Evolutionary conservation across 768 basidiomycete species (phyloP).

Genomic region (Coprinopsis strossmayeri): DNA sequence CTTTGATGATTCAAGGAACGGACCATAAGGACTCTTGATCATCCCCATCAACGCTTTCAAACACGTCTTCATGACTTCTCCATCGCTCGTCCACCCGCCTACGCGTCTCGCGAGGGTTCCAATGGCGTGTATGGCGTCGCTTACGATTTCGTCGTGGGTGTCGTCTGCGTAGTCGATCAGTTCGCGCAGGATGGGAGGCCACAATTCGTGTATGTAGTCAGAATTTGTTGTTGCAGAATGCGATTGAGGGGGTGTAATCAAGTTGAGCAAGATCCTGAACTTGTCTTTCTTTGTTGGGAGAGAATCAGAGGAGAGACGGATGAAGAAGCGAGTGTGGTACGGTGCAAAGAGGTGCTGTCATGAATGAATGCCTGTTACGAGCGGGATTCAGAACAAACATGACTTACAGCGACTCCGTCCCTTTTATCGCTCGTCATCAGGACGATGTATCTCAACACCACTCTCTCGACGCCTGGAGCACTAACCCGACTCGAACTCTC

Average conservation of each 20-base stretch:
- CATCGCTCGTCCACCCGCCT: background rate
- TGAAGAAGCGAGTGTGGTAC: constrained; percentile 60
- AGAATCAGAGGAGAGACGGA: constrained; percentile 58
- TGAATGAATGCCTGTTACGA: background rate
- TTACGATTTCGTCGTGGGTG: constrained; percentile 61
- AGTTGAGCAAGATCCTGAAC: constrained; percentile 60
- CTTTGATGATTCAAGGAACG: constrained; percentile 14
- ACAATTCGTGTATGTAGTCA: constrained; percentile 22
- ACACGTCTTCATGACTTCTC: constrained; percentile 30
- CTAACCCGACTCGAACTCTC: too few relatives aligned
- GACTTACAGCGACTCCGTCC: constrained; percentile 55
- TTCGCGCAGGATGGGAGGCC: constrained; percentile 65
- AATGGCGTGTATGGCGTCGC: constrained; percentile 69
- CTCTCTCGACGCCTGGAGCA: constrained; percentile 68
- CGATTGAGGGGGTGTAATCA: constrained; percentile 40
- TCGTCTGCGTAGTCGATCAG: constrained; percentile 83
- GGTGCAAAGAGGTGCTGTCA: constrained; percentile 55
- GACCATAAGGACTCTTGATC: constrained; percentile 73
- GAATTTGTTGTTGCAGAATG: background rate
- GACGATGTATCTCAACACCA: constrained; percentile 66
- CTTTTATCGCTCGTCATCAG: constrained; percentile 41
- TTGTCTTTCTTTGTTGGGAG: constrained; percentile 66
- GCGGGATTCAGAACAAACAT: constrained; percentile 1
- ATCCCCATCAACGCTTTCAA: constrained; percentile 70
- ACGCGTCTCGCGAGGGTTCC: constrained; percentile 31